Conservation (phyloP, 1,139 yeast species). For the Diutina rugosa region DNA sequence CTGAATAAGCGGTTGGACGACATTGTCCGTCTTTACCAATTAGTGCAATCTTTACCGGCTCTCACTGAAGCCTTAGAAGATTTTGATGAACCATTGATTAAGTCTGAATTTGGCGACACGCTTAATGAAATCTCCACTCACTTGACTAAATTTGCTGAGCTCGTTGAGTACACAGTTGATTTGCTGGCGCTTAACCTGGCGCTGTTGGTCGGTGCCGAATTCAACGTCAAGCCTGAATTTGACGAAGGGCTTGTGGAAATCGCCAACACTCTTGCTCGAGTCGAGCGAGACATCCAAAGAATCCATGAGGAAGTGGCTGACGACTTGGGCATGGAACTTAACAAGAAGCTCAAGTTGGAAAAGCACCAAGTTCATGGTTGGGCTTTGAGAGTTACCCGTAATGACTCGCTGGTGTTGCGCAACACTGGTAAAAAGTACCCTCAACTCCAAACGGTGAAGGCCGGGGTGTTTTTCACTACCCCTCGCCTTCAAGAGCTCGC, state of each 20-base stretch:
- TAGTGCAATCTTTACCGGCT: conserved; percentile 59
- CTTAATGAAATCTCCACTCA: conserved; percentile 34
- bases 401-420: conserved; percentile 71
- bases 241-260: conserved; percentile 62
- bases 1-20: conserved; percentile 59
- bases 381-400: conserved; percentile 87
- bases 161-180: conserved; percentile 89
- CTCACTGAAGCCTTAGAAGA: conserved; percentile 31
- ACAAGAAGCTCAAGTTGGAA: conserved; percentile 80
- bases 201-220: conserved; percentile 41
- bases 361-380: conserved; percentile 82
- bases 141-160: conserved; percentile 60
- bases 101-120: conserved; percentile 17
- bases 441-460: conserved; percentile 84
- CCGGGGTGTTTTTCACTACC: conserved; percentile 88
- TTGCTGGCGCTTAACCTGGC: conserved; percentile 58
- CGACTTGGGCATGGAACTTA: conserved; percentile 69
- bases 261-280: conserved; percentile 40
- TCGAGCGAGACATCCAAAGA: conserved; percentile 41
- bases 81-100: conserved; percentile 4
- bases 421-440: conserved; percentile 43
- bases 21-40: conserved; percentile 80
- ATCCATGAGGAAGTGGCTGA: conserved; percentile 58
- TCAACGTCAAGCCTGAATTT: conserved; percentile 79
- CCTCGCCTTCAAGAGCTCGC: conserved; percentile 46